Conservation (phyloP, 345 rosid genomes). For the Aegle marmelos region DNA sequence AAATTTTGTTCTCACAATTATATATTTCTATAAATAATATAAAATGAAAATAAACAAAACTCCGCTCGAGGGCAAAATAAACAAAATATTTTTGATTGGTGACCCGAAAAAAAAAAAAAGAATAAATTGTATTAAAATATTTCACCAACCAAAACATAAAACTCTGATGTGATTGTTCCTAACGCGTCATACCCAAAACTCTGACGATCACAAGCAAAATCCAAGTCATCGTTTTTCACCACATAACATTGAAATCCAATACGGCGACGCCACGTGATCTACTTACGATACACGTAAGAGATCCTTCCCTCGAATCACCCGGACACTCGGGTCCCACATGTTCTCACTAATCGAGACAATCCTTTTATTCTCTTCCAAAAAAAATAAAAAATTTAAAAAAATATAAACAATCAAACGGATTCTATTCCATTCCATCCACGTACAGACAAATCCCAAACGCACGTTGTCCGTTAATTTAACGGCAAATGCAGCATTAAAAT, state of each 20-base stretch:
- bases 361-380: not conserved
- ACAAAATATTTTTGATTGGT: no score
- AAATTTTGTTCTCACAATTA: no score
- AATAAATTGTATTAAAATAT: not conserved
- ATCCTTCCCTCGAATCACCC: conserved; percentile 28
- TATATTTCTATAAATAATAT: no score
- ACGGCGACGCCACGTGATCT: conserved; percentile 29
- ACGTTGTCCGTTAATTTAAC: conserved; percentile 48
- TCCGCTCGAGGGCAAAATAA: no score
- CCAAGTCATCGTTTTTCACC: not conserved
- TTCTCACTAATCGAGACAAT: conserved; percentile 40
- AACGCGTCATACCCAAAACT: conserved; percentile 24
- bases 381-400: not conserved
- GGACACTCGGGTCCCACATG: conserved; percentile 63
- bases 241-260: conserved; percentile 14
- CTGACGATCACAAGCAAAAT: not conserved
- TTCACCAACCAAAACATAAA: not conserved
- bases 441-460: not conserved
- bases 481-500: conserved; percentile 7
- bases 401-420: conserved; percentile 11
- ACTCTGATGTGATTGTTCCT: conserved; percentile 42
- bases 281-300: conserved; percentile 49
- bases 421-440: not conserved
- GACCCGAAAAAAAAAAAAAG: no score
- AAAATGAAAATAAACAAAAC: no score